phyloP scores from a whole-genome alignment of 2,329 filamentous ascomycete genomes.

The Pseudocercospora cruenta region DNA sequence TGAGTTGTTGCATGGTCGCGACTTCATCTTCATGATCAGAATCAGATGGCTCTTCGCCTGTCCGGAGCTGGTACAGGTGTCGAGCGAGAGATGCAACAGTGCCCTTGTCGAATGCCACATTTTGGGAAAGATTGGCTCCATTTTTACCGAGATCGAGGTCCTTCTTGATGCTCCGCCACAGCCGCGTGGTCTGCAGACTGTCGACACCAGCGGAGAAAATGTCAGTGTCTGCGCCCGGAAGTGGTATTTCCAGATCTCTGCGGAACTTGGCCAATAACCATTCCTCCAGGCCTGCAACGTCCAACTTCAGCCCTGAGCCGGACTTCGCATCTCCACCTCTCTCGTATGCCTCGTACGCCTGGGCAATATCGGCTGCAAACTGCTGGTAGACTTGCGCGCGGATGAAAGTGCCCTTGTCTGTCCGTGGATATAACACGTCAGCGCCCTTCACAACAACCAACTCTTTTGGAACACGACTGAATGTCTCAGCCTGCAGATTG shows the following conservation, averaged over 20 bases:
- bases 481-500: slow-evolving; percentile 56
- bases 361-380: slow-evolving; percentile 54
- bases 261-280: slow-evolving; percentile 40
- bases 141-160: slow-evolving; percentile 23
- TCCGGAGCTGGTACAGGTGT: slow-evolving; percentile 50
- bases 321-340: slow-evolving; percentile 14
- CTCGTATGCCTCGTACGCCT: slow-evolving; percentile 44
- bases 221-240: slow-evolving; percentile 35
- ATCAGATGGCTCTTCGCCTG: slow-evolving; percentile 37
- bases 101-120: slow-evolving; percentile 63
- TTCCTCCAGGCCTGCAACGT: slow-evolving; percentile 38
- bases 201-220: slow-evolving; percentile 42
- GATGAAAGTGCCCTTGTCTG: slow-evolving; percentile 63
- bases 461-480: slow-evolving; percentile 57
- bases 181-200: slow-evolving; percentile 38
- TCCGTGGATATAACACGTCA: slow-evolving; percentile 53
- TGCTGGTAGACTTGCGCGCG: slow-evolving; percentile 55
- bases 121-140: slow-evolving; percentile 46
- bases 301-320: slow-evolving; percentile 29
- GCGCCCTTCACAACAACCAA: slow-evolving; percentile 55
- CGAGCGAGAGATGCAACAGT: slow-evolving; percentile 50
- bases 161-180: slow-evolving; percentile 32
- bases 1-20: slow-evolving; percentile 51
- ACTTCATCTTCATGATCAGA: slow-evolving; percentile 42
- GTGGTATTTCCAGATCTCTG: slow-evolving; percentile 30